These are phyloP conservation scores for Spizellomyces punctatus DNA, from an alignment of 192 early-diverging fungal species.

Conservation along the genomic window DNA sequence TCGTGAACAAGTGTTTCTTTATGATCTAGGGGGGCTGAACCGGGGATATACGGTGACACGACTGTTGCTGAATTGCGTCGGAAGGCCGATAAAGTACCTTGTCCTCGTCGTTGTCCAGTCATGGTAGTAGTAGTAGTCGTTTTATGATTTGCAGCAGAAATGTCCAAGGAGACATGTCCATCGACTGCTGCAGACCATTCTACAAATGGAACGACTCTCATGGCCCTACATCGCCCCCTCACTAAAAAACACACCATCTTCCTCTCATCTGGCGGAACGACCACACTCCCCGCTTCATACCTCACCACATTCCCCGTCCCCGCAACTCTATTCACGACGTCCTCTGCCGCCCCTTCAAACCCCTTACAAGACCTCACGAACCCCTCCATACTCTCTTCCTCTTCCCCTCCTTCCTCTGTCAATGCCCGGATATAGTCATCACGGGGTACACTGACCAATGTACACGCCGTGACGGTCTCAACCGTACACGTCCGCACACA, in stretches of 20 bases:
- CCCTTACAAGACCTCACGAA: not conserved
- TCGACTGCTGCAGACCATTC: no score
- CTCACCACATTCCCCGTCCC: not conserved
- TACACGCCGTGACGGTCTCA: not conserved
- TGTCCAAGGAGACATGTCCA: no score
- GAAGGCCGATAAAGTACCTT: no score
- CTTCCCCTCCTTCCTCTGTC: not conserved
- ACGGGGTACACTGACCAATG: not conserved
- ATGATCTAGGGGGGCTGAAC: not conserved
- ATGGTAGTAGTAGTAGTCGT: no score
- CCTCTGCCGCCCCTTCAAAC: not conserved
- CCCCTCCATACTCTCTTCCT: not conserved
- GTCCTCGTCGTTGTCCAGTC: no score
- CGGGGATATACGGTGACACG: not conserved
- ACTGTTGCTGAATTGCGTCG: no score
- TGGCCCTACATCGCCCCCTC: not conserved
- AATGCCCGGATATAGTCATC: constrained; percentile 1
- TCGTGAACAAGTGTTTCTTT: not conserved
- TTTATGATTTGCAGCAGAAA: no score
- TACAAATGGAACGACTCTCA: constrained; percentile 1
- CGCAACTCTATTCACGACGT: not conserved
- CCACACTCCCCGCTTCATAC: not conserved
- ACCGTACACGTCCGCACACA: not conserved
- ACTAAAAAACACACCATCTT: not conserved
- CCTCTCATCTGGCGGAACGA: constrained; percentile 1